Conservation (phyloP, 352 stramenopile genomes). For the Globisporangium solare region DNA sequence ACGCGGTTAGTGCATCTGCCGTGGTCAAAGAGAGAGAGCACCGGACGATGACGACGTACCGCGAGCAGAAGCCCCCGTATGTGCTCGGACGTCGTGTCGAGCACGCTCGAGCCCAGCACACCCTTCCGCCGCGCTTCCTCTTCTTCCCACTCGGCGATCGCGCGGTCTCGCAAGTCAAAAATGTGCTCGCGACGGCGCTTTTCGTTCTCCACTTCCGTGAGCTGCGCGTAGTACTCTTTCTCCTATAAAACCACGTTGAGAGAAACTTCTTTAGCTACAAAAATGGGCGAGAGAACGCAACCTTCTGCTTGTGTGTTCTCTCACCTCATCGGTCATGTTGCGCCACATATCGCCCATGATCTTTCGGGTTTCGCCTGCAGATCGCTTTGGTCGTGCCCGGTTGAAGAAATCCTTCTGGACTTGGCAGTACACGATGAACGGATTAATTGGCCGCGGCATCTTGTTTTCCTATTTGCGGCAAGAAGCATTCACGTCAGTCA, state of each 20-base stretch:
- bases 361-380: constrained; percentile 67
- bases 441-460: constrained; percentile 63
- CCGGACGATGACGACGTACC: constrained; percentile 24
- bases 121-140: constrained; percentile 64
- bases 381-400: constrained; percentile 46
- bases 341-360: constrained; percentile 83
- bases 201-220: constrained; percentile 77
- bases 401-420: constrained; percentile 63
- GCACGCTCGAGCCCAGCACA: constrained; percentile 41
- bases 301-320: neutral
- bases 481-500: no score
- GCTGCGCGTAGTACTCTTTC: constrained; percentile 72
- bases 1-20: no score
- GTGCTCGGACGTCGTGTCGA: constrained; percentile 58
- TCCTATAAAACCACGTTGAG: constrained; percentile 22
- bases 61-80: constrained; percentile 62
- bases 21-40: neutral
- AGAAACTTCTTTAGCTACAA: neutral
- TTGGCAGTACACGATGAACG: constrained; percentile 82
- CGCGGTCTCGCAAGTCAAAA: constrained; percentile 62
- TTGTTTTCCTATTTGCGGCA: constrained; percentile 26
- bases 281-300: neutral
- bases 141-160: constrained; percentile 74
- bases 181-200: constrained; percentile 70
- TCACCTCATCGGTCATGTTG: constrained; percentile 68